Evolutionary conservation across 208 protist species (phyloP).

Genomic region (Crithidia expoeki): DNA sequence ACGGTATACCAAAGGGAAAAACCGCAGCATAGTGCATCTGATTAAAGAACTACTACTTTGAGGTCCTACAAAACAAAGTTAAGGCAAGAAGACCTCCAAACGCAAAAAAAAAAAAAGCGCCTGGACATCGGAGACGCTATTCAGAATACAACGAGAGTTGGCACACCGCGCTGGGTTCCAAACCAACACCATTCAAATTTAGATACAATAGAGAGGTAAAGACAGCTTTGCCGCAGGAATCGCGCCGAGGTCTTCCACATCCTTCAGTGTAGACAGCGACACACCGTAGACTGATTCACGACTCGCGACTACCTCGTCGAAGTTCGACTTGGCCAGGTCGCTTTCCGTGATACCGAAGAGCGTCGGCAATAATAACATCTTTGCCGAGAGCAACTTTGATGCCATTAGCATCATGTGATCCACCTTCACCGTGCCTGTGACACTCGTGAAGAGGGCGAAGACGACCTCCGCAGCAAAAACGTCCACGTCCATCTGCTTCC

Average conservation of each 20-base stretch:
- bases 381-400: constrained; percentile 48
- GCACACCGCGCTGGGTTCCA: too few species aligned
- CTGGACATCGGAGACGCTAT: too few species aligned
- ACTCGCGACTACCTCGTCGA: constrained; percentile 56
- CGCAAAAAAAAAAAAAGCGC: too few species aligned
- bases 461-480: constrained; percentile 47
- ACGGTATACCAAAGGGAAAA: too few species aligned
- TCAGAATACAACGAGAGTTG: not conserved
- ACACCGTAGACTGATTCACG: constrained; percentile 79
- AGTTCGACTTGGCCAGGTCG: constrained; percentile 79
- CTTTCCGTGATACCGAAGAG: constrained; percentile 83
- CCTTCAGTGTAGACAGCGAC: constrained; percentile 15
- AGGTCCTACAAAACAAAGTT: too few species aligned
- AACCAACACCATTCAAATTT: too few species aligned
- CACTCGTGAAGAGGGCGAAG: constrained; percentile 69
- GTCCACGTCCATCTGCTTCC: constrained; percentile 7
- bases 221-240: constrained; percentile 62
- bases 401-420: constrained; percentile 71
- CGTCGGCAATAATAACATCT: constrained; percentile 68
- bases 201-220: constrained; percentile 61
- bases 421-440: constrained; percentile 59
- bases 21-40: too few species aligned
- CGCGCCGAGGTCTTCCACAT: constrained; percentile 30
- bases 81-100: too few species aligned
- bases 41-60: too few species aligned